Evolutionary conservation across 2,329 filamentous ascomycete genomes (phyloP).

Genomic region (Huntiella bhutanensis): DNA sequence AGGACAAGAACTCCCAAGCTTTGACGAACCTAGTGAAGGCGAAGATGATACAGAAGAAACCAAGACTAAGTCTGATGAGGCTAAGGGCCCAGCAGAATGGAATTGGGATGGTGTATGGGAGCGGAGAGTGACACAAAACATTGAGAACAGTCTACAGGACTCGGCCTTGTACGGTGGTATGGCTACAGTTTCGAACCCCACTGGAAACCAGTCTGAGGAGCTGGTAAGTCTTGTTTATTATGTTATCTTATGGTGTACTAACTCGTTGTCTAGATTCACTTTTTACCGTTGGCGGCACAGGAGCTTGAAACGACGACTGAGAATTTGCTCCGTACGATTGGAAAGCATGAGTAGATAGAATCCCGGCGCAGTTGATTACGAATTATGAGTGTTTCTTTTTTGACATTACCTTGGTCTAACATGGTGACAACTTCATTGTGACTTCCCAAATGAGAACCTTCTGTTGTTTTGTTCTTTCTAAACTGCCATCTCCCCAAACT

Average conservation of each 20-base stretch:
- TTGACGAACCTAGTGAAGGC: slow-evolving; percentile 4
- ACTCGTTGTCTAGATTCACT: slow-evolving; percentile 35
- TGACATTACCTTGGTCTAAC: not conserved
- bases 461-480: too few species aligned
- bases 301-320: slow-evolving; percentile 39
- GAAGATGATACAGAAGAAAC: slow-evolving; percentile 7
- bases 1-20: slow-evolving; percentile 13
- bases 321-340: slow-evolving; percentile 35
- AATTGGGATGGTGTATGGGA: slow-evolving; percentile 98
- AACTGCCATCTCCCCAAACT: too few species aligned
- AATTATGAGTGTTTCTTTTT: slow-evolving; percentile 5
- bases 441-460: too few species aligned
- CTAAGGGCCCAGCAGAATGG: slow-evolving; percentile 61
- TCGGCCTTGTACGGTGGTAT: slow-evolving; percentile 54
- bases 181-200: slow-evolving; percentile 21
- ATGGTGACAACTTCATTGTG: not conserved
- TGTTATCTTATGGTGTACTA: slow-evolving; percentile 12
- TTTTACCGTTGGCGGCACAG: slow-evolving; percentile 41
- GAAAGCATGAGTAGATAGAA: slow-evolving; percentile 14
- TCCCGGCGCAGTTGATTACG: slow-evolving; percentile 11
- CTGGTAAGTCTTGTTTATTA: slow-evolving; percentile 36
- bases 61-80: not conserved
- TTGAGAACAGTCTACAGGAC: slow-evolving; percentile 62
- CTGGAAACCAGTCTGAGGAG: slow-evolving; percentile 35
- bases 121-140: slow-evolving; percentile 61